Conservation (phyloP, 495 filamentous ascomycete genomes). For the Aspergillus indologenus region DNA sequence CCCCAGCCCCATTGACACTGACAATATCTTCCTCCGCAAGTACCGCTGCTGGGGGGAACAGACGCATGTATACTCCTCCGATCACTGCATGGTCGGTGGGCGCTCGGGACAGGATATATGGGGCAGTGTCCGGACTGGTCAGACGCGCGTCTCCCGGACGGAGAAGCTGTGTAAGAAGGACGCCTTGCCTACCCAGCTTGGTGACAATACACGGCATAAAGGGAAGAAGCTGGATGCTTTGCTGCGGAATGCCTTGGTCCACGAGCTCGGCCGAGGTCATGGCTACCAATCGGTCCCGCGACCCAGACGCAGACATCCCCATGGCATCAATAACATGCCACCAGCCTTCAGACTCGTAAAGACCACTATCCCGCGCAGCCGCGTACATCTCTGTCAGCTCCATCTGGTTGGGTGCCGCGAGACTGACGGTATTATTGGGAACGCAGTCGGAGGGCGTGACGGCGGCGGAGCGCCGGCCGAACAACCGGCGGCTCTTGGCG, state of each 20-base stretch:
- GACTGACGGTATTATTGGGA: slow-evolving; percentile 60
- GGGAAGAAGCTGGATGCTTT: slow-evolving; percentile 80
- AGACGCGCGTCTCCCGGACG: slow-evolving; percentile 60
- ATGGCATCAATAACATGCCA: slow-evolving; percentile 76
- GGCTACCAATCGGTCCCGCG: slow-evolving; percentile 59
- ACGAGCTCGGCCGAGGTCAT: slow-evolving; percentile 61
- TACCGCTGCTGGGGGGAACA: slow-evolving; percentile 67
- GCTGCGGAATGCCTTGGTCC: slow-evolving; percentile 79
- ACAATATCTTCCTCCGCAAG: slow-evolving; percentile 61
- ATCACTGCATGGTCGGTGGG: slow-evolving; percentile 49
- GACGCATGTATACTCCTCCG: slow-evolving; percentile 80
- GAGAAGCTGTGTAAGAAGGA: slow-evolving; percentile 71
- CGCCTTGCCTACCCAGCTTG: slow-evolving; percentile 78
- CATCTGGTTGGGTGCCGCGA: slow-evolving; percentile 77
- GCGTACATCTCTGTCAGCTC: slow-evolving; percentile 77
- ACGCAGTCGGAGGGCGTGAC: slow-evolving; percentile 44
- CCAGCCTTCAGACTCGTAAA: slow-evolving; percentile 68
- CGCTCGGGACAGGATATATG: slow-evolving; percentile 65
- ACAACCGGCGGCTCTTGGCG: slow-evolving; percentile 69
- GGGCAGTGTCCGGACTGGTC: slow-evolving; percentile 53
- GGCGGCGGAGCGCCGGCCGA: slow-evolving; percentile 38
- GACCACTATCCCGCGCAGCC: slow-evolving; percentile 55
- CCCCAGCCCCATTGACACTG: slow-evolving; percentile 91
- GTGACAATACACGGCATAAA: slow-evolving; percentile 80
- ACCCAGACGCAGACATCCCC: slow-evolving; percentile 54